Base-by-base conservation (phyloP, 164 flowering plant genomes). In the Echeveria elegans region DNA sequence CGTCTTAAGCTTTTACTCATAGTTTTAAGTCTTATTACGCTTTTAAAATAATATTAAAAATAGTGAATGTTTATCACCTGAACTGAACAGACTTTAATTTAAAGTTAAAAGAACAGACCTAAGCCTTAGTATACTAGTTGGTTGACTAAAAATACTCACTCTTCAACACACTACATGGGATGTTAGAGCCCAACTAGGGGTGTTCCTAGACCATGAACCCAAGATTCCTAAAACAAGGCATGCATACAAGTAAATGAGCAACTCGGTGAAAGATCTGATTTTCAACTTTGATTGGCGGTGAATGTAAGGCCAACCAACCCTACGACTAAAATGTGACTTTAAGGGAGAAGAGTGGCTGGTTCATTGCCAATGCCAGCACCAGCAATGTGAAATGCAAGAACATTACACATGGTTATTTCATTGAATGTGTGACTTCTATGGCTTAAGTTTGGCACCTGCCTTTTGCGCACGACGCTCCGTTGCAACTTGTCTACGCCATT, bases 401-500 rank as follows among this genome's bases (percentile, higher is more conserved):
- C 31, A 56, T 26, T 5, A 28, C 61, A 56, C 32, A 28, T 28
- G 61, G 32, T 29, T 26, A 32, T 28, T 56, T 56, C 4, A 56
- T 11, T 56, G 61, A 56, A 56, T 11, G 61, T 56, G 19, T 56
- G 61, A 56, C n/a, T 28, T 56, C 32, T 56, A 56, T 11, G 14
- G 30, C 61, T 56, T 56, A 29, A 56, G 61, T 56, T 56, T 56
- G 61, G 61, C 32, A 56, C 63, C 65, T 80, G 32, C 74, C 75
- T 71, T 79, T 5, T 60, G 74, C 29, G 62, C 66, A 70, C 62
- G 69, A 62, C 72, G 68, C 2, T 52, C 75, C 26, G 24, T 64
- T 21, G 84, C 93, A 67, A 92, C 77, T 80, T 89, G 91, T 78
- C 82, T 85, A 67, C 88, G 82, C 92, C 96, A 89, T 73, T 82